Evolutionary conservation across 169 alveolate genomes (phyloP), one percentile per base, ranked within the genome.

Genomic region (Babesia microti): DNA sequence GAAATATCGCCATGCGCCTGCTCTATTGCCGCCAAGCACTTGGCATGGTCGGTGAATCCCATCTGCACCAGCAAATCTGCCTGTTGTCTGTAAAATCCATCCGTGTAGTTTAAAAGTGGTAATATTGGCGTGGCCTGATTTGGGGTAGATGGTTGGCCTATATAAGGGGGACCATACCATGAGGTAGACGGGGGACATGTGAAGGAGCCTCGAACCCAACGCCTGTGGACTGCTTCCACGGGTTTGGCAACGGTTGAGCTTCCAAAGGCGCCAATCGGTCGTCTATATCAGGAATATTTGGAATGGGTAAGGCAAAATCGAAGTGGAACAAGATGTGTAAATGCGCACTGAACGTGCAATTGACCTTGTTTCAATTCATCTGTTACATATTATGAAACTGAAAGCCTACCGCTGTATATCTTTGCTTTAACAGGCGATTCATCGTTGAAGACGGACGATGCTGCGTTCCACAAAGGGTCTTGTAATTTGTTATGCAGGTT

Each of bases 1-100:
- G 71, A 74, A 11, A 81, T 36, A 53, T 81, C 83, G 30, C 89
- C 89, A 39, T 81, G 83, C 17, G 89, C 53, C 14, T 68, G 79
- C 51, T 74, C 66, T 6, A 81, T 56, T 2, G 88, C 88, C 32
- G 59, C 74, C 28, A 81, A 41, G 41, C 89, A 79, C 29, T 71
- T 71, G 2, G 78, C 76, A 0, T 70, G 66, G 47, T 81, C 87
- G 15, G 80, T 68, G 30, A 81, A 43, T 2, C 89, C 89, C 89
- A 81, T 81, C 26, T 42, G 76, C 15, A 57, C 65, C 50, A 81
- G 76, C 26, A 72, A 66, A 51, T 65, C 76, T 24, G 79, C 47
- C 56, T 81, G 82, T 29, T 69, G 27, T 18, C 63, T 45, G 41
- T 65, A 65, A 26, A 40, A 45, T 6, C 34, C 46, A n/a, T 26